Evolutionary conservation across 257 asterid genomes (phyloP).

Genomic region (Sherardia arvensis): DNA sequence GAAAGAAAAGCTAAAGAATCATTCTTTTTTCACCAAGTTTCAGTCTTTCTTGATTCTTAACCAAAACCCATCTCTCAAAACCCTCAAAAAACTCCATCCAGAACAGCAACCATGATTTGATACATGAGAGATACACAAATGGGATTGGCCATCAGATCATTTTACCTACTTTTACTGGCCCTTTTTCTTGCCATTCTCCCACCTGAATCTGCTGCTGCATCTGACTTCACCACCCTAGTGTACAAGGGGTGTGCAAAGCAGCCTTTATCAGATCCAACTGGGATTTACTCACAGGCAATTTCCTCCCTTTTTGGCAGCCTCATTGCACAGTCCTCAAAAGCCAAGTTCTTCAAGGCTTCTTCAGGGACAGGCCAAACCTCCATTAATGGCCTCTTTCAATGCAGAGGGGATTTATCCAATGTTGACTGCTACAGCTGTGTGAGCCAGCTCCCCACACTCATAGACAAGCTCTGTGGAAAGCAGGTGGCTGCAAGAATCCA

Average conservation of each 20-base stretch:
- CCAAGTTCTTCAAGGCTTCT: constrained; percentile 63
- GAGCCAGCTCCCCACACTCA: constrained; percentile 67
- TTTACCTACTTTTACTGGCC: constrained; percentile 22
- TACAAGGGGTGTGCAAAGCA: constrained; percentile 94
- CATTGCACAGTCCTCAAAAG: constrained; percentile 73
- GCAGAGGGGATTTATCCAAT: constrained; percentile 83
- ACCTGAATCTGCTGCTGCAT: constrained; percentile 50
- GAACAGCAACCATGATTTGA: constrained; percentile 36
- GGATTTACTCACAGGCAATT: constrained; percentile 78
- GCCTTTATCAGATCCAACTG: constrained; percentile 75
- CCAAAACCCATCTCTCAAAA: constrained; percentile 19
- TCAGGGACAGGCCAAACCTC: constrained; percentile 60
- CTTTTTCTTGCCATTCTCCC: constrained; percentile 24
- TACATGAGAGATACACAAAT: constrained; percentile 45
- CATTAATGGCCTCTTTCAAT: constrained; percentile 75
- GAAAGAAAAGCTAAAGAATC: constrained; percentile 10
- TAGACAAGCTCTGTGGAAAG: constrained; percentile 80
- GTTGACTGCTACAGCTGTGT: constrained; percentile 83
- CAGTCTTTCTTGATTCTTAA: constrained; percentile 26
- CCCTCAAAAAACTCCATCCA: constrained; percentile 11
- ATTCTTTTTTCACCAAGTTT: constrained; percentile 16
- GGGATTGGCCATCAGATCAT: constrained; percentile 38
- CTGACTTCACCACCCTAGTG: constrained; percentile 56
- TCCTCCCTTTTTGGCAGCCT: constrained; percentile 78
- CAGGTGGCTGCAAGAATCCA: constrained; percentile 85